Base-by-base conservation (phyloP, 768 basidiomycete genomes). In the Termitomyces sp. region DNA sequence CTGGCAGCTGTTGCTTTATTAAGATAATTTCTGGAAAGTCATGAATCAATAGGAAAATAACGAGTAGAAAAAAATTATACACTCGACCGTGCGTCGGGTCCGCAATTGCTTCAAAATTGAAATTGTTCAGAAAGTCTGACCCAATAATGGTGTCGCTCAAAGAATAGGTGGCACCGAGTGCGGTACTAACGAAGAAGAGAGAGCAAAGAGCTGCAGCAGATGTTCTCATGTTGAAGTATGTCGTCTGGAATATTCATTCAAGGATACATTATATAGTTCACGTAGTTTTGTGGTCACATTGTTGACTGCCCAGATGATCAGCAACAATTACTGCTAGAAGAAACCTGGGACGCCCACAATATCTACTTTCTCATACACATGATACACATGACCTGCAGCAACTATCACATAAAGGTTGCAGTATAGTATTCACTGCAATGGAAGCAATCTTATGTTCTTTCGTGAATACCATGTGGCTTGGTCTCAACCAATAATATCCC, bases 31-130 rank as follows among this genome's bases (percentile, higher is more conserved):
- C 78, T 80, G 42, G 13, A 47, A 40, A 40, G 24, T 2, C 5
- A 10, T 2, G 9, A 6, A 28, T 20, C 12, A 42, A 20, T 30
- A 40, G 6, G 18, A n/a, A 10, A 12, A 13, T 4, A 3, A 7
- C 6, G 7, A 26, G 30, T 20, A 4, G 20, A 7, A 30, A 30
- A 42, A 53, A 53, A 20, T 14, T 79, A 58, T 69, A 86, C 85
- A 87, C 86, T 64, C 84, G 71, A 18, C 86, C 86, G 47, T 82
- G 73, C 2, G 84, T 86, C 1, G 86, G 85, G 63, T 86, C 86
- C 0, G 75, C 56, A 35, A 80, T 78, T 4, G 72, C 72, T 61
- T 81, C 69, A 66, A 78, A 81, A 35, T 67, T 63, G 68, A 87
- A 86, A 43, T 73, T 68, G 14, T 69, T 67, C 58, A 80, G 76